A percentile compares a stretch with the other conserved stretches of the same genome.
Evolutionary conservation across 257 asterid genomes (phyloP).

Genomic region (Marsdenia floribunda): DNA sequence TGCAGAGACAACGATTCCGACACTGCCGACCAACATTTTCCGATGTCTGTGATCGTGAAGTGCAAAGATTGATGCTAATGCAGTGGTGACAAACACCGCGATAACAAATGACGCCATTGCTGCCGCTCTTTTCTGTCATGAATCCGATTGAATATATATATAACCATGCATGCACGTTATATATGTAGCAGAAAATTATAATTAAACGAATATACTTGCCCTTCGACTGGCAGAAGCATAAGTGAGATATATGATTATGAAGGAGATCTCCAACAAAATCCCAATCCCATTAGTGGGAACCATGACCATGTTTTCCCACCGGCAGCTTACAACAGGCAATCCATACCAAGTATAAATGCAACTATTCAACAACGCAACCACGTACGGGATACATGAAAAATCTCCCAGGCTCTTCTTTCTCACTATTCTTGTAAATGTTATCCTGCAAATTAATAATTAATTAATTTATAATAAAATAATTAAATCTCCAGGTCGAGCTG

Average conservation of each 20-base stretch:
- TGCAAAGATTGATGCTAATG: slow-evolving; percentile 36
- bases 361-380: slow-evolving; percentile 57
- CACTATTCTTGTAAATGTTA: slow-evolving; percentile 50
- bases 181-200: no score
- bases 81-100: slow-evolving; percentile 28
- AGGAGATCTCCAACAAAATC: slow-evolving; percentile 57
- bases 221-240: slow-evolving; percentile 40
- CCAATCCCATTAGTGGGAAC: slow-evolving; percentile 69
- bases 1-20: slow-evolving; percentile 61
- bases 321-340: slow-evolving; percentile 61
- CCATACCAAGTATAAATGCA: slow-evolving; percentile 81
- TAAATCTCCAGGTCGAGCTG: neutral
- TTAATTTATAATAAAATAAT: no score
- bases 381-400: slow-evolving; percentile 66
- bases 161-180: no score
- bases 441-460: slow-evolving; percentile 27
- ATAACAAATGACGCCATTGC: slow-evolving; percentile 34
- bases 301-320: slow-evolving; percentile 70
- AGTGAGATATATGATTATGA: slow-evolving; percentile 44
- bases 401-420: slow-evolving; percentile 52
- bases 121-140: slow-evolving; percentile 49
- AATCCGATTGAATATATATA: neutral
- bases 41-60: slow-evolving; percentile 52
- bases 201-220: slow-evolving; percentile 35
- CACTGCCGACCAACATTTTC: slow-evolving; percentile 64